A percentile compares a stretch with the other conserved stretches of the same genome.
Conservation (phyloP, 192 early-diverging fungal species). For the Coemansia sp. region DNA sequence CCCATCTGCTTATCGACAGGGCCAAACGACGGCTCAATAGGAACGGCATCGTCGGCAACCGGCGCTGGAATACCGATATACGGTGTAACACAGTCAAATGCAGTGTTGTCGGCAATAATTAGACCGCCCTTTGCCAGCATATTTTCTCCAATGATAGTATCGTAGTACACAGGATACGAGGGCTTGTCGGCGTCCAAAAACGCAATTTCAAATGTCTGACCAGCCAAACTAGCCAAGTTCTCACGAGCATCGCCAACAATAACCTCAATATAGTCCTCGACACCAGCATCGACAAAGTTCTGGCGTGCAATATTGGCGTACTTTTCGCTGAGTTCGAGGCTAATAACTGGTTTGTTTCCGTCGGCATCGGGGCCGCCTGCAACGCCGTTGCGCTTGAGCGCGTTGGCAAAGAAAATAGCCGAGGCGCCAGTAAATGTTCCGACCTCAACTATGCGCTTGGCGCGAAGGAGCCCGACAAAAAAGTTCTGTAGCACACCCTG, state of each 20-base stretch:
- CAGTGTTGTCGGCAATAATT: conserved; percentile 68
- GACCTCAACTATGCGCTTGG: conserved; percentile 62
- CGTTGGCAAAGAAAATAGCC: conserved; percentile 69
- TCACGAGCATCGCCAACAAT: conserved; percentile 34
- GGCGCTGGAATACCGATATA: conserved; percentile 23
- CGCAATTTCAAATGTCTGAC: conserved; percentile 59
- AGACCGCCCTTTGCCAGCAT: conserved; percentile 59
- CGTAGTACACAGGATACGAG: conserved; percentile 64
- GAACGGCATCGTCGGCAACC: conserved; percentile 10
- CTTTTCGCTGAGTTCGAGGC: conserved; percentile 59
- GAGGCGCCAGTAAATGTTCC: conserved; percentile 69
- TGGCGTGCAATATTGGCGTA: conserved; percentile 51
- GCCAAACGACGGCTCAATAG: conserved; percentile 14
- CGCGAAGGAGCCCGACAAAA: conserved; percentile 54
- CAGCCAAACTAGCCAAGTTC: conserved; percentile 38
- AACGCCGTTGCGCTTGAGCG: conserved; percentile 51
- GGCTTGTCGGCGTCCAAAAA: conserved; percentile 76
- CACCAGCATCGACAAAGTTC: conserved; percentile 32
- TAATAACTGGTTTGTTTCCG: conserved; percentile 38
- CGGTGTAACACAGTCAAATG: conserved; percentile 21
- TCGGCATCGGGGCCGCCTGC: conserved; percentile 10
- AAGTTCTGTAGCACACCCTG: conserved; percentile 58
- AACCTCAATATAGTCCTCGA: conserved; percentile 50
- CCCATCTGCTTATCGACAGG: background rate
- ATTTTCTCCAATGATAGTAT: conserved; percentile 61